Evolutionary conservation across 2,329 filamentous ascomycete species (phyloP).

Genomic region (Talaromyces sp.): DNA sequence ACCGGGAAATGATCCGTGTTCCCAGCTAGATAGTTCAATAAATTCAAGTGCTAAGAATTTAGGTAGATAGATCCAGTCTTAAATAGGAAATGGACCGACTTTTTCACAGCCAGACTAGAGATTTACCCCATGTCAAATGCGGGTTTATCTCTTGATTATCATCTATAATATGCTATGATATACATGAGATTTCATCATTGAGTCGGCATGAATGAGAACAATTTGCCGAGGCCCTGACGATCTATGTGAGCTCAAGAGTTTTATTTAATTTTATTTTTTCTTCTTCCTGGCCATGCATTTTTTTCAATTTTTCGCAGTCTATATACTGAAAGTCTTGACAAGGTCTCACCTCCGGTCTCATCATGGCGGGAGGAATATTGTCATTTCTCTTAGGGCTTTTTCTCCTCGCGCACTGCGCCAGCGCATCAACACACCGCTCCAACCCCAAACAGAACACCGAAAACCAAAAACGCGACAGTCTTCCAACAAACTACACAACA

Average conservation of each 20-base stretch:
- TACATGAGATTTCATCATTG: not conserved
- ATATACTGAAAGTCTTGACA: not conserved
- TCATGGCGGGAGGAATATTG: not conserved
- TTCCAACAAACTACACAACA: conserved; percentile 27
- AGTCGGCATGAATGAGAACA: not conserved
- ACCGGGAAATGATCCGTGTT: not conserved
- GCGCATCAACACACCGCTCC: not conserved
- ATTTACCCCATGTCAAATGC: not conserved
- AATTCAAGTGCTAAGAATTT: not conserved
- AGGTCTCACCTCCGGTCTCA: not conserved
- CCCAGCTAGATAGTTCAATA: not conserved
- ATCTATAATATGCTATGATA: not conserved
- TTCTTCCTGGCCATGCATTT: not conserved
- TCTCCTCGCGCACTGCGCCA: not conserved
- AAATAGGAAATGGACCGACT: conserved; percentile 1
- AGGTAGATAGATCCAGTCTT: not conserved
- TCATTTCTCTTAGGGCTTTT: conserved; percentile 1
- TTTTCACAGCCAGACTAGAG: not conserved
- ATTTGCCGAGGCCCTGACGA: conserved; percentile 4
- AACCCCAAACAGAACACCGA: not conserved
- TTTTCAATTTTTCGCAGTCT: no score
- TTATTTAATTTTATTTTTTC: not conserved
- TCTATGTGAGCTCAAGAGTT: not conserved
- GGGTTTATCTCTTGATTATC: not conserved
- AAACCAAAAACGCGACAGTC: conserved; percentile 1